A percentile compares a stretch with the other conserved stretches of the same genome.
Conservation (phyloP, 2,329 filamentous ascomycete species). For the Penicillium olsonii region DNA sequence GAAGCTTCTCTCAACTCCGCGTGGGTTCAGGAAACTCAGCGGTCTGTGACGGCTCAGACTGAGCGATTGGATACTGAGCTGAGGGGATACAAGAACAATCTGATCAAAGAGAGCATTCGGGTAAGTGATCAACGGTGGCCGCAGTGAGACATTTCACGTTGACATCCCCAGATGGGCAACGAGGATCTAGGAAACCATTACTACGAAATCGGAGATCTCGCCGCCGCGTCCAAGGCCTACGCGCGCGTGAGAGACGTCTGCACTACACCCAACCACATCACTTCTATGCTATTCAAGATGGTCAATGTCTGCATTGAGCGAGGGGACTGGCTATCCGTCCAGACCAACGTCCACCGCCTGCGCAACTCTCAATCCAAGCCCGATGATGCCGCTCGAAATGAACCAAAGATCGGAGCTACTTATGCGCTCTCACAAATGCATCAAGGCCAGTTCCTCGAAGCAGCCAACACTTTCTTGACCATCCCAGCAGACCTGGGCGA, state of each 20-base stretch:
- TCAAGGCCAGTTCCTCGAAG: conserved; percentile 60
- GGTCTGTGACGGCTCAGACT: conserved; percentile 68
- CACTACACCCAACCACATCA: conserved; percentile 77
- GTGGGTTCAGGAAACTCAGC: conserved; percentile 74
- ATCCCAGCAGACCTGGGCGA: conserved; percentile 60
- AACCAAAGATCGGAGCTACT: conserved; percentile 65
- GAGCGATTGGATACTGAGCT: conserved; percentile 80
- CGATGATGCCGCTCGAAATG: conserved; percentile 59
- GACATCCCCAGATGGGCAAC: conserved; percentile 73
- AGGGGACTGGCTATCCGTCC: conserved; percentile 72
- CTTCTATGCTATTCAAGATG: conserved; percentile 78
- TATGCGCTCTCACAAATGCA: conserved; percentile 64
- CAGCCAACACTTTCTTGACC: conserved; percentile 70
- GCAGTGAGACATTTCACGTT: neutral
- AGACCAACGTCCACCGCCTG: conserved; percentile 60
- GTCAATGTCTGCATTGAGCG: conserved; percentile 75
- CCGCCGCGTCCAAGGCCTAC: conserved; percentile 74
- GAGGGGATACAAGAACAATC: conserved; percentile 91
- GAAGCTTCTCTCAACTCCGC: conserved; percentile 66
- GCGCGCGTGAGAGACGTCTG: conserved; percentile 87
- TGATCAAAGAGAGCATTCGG: conserved; percentile 95
- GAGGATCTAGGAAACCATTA: conserved; percentile 87
- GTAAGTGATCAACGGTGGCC: conserved; percentile 52
- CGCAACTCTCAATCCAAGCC: conserved; percentile 55
- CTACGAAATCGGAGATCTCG: conserved; percentile 74